These are phyloP conservation scores for Boletus sp. DNA, from an alignment of 1,284 basidiomycete genomes.

Conservation along the genomic window DNA sequence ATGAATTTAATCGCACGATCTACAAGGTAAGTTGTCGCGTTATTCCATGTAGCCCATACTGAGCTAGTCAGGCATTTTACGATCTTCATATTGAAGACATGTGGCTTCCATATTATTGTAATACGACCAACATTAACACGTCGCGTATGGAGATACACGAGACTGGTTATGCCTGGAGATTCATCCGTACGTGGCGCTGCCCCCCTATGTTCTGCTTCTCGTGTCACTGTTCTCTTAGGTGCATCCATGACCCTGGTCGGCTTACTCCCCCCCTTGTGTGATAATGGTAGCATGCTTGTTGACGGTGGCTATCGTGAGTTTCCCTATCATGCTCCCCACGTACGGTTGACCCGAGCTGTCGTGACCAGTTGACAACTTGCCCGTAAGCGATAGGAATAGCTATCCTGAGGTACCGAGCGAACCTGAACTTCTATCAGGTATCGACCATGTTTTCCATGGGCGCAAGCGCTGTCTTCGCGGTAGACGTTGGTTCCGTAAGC, in stretches of 20 bases:
- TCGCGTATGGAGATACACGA: slow-evolving; percentile 98
- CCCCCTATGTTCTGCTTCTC: not conserved
- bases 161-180: slow-evolving; percentile 93
- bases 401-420: not conserved
- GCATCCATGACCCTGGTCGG: slow-evolving; percentile 99
- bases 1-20: slow-evolving; percentile 87
- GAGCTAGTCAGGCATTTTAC: slow-evolving; percentile 71
- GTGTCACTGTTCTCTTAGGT: slow-evolving; percentile 47
- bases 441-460: slow-evolving; percentile 93
- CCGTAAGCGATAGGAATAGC: slow-evolving; percentile 49
- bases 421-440: slow-evolving; percentile 53
- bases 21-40: slow-evolving; percentile 63
- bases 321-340: not conserved
- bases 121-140: slow-evolving; percentile 98
- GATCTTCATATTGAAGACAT: slow-evolving; percentile 98
- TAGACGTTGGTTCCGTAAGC: slow-evolving; percentile 90
- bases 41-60: slow-evolving; percentile 4
- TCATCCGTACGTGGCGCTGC: slow-evolving; percentile 62
- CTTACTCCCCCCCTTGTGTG: slow-evolving; percentile 91
- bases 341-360: slow-evolving; percentile 11
- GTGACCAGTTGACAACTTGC: slow-evolving; percentile 84
- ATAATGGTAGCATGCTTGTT: slow-evolving; percentile 93
- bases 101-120: slow-evolving; percentile 99
- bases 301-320: slow-evolving; percentile 89
- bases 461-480: slow-evolving; percentile 91